Conservation (phyloP, 2,329 filamentous ascomycete species). For the Hortaea werneckii region DNA sequence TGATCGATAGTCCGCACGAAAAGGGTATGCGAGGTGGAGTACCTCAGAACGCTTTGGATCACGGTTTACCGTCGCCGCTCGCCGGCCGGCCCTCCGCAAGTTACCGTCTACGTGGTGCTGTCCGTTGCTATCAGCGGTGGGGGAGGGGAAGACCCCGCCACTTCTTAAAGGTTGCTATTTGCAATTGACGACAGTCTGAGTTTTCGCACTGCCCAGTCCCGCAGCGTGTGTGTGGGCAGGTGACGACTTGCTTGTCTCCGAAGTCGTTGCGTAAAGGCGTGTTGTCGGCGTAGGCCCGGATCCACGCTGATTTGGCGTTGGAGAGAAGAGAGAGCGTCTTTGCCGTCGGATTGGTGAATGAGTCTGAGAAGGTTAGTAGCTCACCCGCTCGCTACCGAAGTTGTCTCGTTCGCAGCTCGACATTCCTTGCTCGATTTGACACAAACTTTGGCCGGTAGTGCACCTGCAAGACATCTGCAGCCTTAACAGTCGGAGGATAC, state of each 20-base stretch:
- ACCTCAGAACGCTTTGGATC: no score
- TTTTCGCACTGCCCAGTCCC: not conserved
- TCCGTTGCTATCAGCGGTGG: not conserved
- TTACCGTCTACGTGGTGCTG: not conserved
- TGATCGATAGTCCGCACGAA: no score
- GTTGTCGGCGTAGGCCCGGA: not conserved
- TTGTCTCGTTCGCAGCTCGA: not conserved
- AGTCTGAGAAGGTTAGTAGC: conserved; percentile 1
- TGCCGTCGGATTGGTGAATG: not conserved
- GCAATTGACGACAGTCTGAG: not conserved
- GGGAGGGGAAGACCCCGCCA: not conserved
- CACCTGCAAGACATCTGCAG: not conserved
- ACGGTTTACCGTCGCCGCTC: no score
- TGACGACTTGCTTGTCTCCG: not conserved
- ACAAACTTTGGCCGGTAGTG: not conserved
- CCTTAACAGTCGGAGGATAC: not conserved
- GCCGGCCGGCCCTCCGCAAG: not conserved
- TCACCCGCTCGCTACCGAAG: conserved; percentile 2
- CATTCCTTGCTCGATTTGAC: not conserved
- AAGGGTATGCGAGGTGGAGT: no score
- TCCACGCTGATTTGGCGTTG: not conserved
- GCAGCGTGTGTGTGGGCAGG: not conserved
- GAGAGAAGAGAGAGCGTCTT: not conserved
- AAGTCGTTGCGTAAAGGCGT: not conserved
- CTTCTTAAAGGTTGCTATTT: not conserved